Percentiles rank a stretch among this genome's conserved stretches.
phyloP scores from a whole-genome alignment of 1,284 basidiomycete species.

The Malassezia sympodialis region DNA sequence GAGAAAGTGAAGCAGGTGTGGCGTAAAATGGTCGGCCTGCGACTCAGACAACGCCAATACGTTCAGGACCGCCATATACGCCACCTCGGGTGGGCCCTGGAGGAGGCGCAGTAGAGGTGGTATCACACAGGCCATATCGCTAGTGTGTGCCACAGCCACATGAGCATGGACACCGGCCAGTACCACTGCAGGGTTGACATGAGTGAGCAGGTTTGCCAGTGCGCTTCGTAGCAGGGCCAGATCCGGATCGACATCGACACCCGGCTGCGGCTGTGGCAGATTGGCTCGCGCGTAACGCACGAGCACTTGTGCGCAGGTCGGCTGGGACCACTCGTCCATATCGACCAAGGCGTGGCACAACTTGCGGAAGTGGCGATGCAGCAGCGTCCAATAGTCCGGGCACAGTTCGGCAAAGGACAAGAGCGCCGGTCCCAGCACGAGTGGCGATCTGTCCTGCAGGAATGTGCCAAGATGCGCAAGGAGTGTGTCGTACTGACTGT shows the following conservation, averaged over 20 bases:
- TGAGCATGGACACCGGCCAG: constrained; percentile 21
- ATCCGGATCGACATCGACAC: constrained; percentile 48
- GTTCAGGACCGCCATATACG: constrained; percentile 26
- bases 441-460: constrained; percentile 70
- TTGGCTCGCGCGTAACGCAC: constrained; percentile 65
- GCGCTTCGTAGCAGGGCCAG: constrained; percentile 32
- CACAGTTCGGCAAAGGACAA: constrained; percentile 58
- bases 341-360: constrained; percentile 75
- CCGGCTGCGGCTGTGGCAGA: constrained; percentile 41
- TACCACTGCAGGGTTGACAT: constrained; percentile 32
- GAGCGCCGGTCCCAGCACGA: constrained; percentile 75
- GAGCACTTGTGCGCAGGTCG: constrained; percentile 67
- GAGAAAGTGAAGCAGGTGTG: constrained; percentile 22
- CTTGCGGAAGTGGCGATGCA: constrained; percentile 78
- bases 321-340: constrained; percentile 92
- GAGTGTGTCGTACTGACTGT: constrained; percentile 61
- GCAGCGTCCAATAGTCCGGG: constrained; percentile 55
- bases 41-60: constrained; percentile 17
- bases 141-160: background rate
- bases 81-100: constrained; percentile 22
- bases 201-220: constrained; percentile 24
- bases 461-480: constrained; percentile 65
- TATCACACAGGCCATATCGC: background rate
- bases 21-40: constrained; percentile 19
- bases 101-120: constrained; percentile 23